phyloP scores from a whole-genome alignment of 441 rosid genomes.

The Eruca vesicaria region DNA sequence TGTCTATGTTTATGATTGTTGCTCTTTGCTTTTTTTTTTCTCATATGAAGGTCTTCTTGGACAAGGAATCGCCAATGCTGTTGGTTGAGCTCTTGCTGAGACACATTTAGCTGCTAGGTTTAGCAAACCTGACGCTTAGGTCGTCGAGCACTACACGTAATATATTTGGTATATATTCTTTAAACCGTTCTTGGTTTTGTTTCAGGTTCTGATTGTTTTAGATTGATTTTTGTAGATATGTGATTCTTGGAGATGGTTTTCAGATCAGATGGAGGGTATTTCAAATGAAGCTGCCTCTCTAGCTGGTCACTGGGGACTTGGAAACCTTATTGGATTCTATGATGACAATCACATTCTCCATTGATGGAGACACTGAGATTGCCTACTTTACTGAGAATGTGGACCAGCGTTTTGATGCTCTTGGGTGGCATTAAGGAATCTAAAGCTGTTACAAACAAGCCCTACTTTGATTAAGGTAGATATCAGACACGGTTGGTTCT shows the following conservation, averaged over 20 bases:
- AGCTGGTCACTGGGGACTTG: conserved; percentile 61
- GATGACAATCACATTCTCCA: conserved; percentile 64
- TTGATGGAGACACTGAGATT: conserved; percentile 60
- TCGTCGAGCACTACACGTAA: conserved; percentile 92
- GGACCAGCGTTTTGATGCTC: conserved; percentile 55
- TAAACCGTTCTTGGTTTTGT: not conserved
- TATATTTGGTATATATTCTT: not conserved
- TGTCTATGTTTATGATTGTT: not conserved
- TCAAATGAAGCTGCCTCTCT: conserved; percentile 57
- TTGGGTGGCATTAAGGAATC: conserved; percentile 70
- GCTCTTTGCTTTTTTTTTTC: no score
- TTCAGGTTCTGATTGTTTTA: not conserved
- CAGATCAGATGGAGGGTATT: conserved; percentile 61
- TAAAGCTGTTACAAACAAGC: conserved; percentile 52
- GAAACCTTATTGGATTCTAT: conserved; percentile 61
- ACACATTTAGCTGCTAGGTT: conserved; percentile 95
- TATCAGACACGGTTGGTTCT: not conserved
- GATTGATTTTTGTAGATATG: conserved; percentile 33
- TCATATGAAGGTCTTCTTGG: conserved; percentile 98
- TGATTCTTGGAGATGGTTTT: conserved; percentile 58
- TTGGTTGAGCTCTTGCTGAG: conserved; percentile 98
- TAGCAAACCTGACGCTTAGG: conserved; percentile 87
- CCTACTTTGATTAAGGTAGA: conserved; percentile 42
- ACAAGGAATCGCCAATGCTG: conserved; percentile 96
- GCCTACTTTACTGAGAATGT: conserved; percentile 61